Percentiles rank a stretch among this genome's conserved stretches.
Conservation (phyloP, 345 rosid species). For the Dovyalis caffra region DNA sequence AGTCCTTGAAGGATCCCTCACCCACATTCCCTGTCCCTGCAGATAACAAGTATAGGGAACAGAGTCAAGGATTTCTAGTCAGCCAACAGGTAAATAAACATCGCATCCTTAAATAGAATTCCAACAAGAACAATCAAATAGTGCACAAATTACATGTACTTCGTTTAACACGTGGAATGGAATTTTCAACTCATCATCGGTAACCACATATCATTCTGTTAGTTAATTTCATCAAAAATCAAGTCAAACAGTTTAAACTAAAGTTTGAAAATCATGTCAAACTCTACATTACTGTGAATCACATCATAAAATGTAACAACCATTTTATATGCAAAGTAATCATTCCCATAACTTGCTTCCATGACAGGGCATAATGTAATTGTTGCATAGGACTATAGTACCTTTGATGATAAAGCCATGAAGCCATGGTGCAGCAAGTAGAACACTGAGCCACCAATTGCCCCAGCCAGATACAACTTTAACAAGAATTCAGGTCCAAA, state of each 20-base stretch:
- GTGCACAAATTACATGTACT: background rate
- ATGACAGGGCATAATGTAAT: background rate
- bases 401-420: slow-evolving; percentile 56
- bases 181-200: slow-evolving; percentile 3
- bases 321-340: background rate
- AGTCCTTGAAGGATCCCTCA: slow-evolving; percentile 57
- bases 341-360: slow-evolving; percentile 4
- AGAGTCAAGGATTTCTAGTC: background rate
- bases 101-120: background rate
- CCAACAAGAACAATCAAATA: background rate
- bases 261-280: background rate
- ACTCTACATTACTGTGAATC: background rate
- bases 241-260: background rate
- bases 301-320: background rate
- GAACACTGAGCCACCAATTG: slow-evolving; percentile 76
- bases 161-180: background rate
- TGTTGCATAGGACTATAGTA: slow-evolving; percentile 20
- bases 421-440: slow-evolving; percentile 67
- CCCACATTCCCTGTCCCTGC: slow-evolving; percentile 51
- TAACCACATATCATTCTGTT: background rate
- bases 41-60: slow-evolving; percentile 15
- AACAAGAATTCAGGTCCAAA: slow-evolving; percentile 69
- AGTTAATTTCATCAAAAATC: too few relatives aligned
- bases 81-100: background rate
- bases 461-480: slow-evolving; percentile 78